A percentile compares a stretch with the other conserved stretches of the same genome.
These are phyloP conservation scores for Pecoramyces ruminantium DNA, from an alignment of 192 early-diverging fungal genomes.

Conservation along the genomic window DNA sequence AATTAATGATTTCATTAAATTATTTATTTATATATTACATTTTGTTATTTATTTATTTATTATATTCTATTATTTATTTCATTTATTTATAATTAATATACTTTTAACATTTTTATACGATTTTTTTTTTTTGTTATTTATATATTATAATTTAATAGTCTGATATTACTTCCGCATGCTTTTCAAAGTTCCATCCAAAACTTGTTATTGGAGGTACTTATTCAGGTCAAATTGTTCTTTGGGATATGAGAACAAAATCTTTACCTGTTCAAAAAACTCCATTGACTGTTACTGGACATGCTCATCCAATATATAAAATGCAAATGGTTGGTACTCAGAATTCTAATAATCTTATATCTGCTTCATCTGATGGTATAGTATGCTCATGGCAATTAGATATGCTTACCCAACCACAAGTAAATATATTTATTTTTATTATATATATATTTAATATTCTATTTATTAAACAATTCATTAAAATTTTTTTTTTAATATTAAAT, in stretches of 20 bases:
- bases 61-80: no score
- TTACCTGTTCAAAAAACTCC: slow-evolving; percentile 86
- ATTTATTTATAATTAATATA: no score
- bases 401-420: slow-evolving; percentile 81
- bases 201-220: slow-evolving; percentile 88
- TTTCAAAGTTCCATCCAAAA: slow-evolving; percentile 86
- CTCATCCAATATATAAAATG: slow-evolving; percentile 87
- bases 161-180: slow-evolving; percentile 63
- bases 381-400: slow-evolving; percentile 97
- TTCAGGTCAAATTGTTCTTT: slow-evolving; percentile 91
- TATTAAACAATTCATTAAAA: not conserved
- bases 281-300: slow-evolving; percentile 80
- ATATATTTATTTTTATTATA: not conserved
- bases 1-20: no score
- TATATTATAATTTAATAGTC: not conserved
- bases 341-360: slow-evolving; percentile 81
- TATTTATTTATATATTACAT: no score
- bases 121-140: not conserved
- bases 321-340: slow-evolving; percentile 86
- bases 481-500: no score
- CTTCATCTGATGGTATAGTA: slow-evolving; percentile 87
- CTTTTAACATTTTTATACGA: no score
- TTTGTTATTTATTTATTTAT: no score
- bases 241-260: slow-evolving; percentile 88
- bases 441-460: not conserved